These are phyloP conservation scores for Hylodesmum podocarpum DNA, from an alignment of 306 rosid genomes.

Conservation along the genomic window DNA sequence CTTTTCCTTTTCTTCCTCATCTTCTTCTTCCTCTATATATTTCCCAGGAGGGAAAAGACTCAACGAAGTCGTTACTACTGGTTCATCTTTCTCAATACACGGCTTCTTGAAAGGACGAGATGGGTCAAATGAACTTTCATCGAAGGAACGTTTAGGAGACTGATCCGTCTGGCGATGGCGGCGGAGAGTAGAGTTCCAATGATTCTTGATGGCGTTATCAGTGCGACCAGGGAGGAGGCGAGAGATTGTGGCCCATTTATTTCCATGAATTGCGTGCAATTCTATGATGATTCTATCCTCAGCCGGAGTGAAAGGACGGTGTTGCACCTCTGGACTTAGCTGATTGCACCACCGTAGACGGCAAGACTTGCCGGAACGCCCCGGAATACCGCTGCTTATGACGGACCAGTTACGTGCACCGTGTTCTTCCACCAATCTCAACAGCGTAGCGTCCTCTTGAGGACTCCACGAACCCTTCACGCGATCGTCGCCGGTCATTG, in stretches of 20 bases:
- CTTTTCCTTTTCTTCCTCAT: background rate
- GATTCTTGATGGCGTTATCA: constrained; percentile 91
- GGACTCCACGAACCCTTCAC: constrained; percentile 90
- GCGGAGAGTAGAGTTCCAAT: constrained; percentile 93
- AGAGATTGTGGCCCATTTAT: constrained; percentile 95
- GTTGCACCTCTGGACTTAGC: constrained; percentile 89
- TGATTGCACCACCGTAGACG: constrained; percentile 91
- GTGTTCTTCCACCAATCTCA: constrained; percentile 55
- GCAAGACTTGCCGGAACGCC: constrained; percentile 90
- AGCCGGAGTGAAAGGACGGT: constrained; percentile 65
- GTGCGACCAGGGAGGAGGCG: constrained; percentile 85
- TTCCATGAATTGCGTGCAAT: constrained; percentile 77
- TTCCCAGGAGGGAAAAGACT: constrained; percentile 44
- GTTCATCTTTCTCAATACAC: constrained; percentile 12
- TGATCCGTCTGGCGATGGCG: constrained; percentile 38
- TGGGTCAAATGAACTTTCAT: background rate
- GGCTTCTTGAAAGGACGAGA: constrained; percentile 34
- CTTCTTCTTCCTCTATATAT: background rate
- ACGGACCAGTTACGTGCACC: constrained; percentile 84
- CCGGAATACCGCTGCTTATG: constrained; percentile 70
- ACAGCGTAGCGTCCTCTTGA: constrained; percentile 64
- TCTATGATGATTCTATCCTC: constrained; percentile 64
- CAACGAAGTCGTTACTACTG: constrained; percentile 55
- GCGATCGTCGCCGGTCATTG: constrained; percentile 21
- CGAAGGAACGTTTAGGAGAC: background rate